Evolutionary conservation across 257 asterid genomes (phyloP), one percentile per base, ranked within the genome.

Genomic region (Jaltomata sinuosa): DNA sequence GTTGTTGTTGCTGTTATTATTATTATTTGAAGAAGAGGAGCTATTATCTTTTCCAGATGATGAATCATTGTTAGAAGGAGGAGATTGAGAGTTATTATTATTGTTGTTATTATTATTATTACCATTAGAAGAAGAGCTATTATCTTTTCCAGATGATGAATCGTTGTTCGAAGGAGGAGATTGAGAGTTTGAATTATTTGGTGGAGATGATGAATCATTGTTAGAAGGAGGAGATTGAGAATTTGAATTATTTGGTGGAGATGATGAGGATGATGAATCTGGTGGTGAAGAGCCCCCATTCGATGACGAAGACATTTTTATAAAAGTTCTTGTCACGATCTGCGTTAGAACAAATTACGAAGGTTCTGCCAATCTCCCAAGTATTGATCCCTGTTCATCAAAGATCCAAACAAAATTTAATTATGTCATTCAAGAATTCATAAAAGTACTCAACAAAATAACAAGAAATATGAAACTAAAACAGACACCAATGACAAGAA

Each of bases 251-350:
- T 80, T 57, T 54, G 86, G 54, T 36, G 83, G 42, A 76, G 81
- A 40, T 4, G 83, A 74, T 3, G 85, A 57, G 6, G 81, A 62
- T 4, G 86, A 53, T 2, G 85, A 50, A 83, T 36, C 2, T 11
- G 81, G 27, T 15, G 85, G 36, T 31, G 82, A 76, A 83, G 86
- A 15, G 18, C 55, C 76, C 67, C 32, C 42, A 19, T 29, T 16
- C 21, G 85, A 40, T 71, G 83, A 55, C 31, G 82, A 83, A 53
- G 85, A 83, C 86, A 83, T 83, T 55, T 59, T 72, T 34, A n/a
- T 22, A 25, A 27, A 32, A 32, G 8, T 76, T 68, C 22, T 67
- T 55, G 15, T 57, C 40, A 40, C 40, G 22, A 34, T 69, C 21
- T 53, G 10, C 36, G 49, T 22, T 14, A 69, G 7, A 49, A 29